Conservation (phyloP, 1,284 basidiomycete genomes). For the Cryptococcus hybrid region DNA sequence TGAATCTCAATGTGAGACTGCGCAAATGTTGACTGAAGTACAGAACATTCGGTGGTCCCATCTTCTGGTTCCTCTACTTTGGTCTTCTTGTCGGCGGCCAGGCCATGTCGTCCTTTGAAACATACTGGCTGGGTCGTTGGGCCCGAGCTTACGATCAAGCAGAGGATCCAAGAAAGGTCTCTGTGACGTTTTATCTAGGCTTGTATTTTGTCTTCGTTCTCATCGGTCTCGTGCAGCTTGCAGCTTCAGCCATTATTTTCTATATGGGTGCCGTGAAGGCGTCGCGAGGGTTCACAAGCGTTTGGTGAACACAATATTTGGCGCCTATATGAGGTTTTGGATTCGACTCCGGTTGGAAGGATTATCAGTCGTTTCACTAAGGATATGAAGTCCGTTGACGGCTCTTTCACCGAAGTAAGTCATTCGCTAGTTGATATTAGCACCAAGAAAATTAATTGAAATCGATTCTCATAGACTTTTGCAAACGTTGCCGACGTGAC, state of each 20-base stretch:
- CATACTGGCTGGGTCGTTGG: conserved; percentile 63
- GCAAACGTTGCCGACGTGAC: conserved; percentile 42
- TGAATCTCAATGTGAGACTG: neutral
- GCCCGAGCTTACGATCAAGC: conserved; percentile 57
- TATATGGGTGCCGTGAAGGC: conserved; percentile 56
- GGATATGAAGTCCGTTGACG: conserved; percentile 55
- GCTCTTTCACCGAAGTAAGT: conserved; percentile 41
- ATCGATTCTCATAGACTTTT: conserved; percentile 31
- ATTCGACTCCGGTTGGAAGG: conserved; percentile 60
- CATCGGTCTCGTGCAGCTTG: conserved; percentile 31
- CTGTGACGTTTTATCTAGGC: conserved; percentile 52
- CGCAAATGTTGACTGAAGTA: neutral
- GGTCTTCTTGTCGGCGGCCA: conserved; percentile 34
- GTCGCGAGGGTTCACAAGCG: conserved; percentile 59
- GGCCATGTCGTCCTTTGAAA: conserved; percentile 51
- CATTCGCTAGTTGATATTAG: neutral
- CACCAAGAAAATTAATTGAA: neutral
- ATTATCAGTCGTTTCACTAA: conserved; percentile 62
- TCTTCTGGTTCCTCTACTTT: conserved; percentile 50
- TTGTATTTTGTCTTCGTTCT: conserved; percentile 53
- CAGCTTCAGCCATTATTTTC: conserved; percentile 44
- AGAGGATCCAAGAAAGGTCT: conserved; percentile 30
- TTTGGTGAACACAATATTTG: conserved; percentile 60
- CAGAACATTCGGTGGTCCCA: conserved; percentile 48
- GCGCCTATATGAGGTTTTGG: conserved; percentile 61